Base-by-base conservation (phyloP, 208 protist genomes). In the Herpetomonas tarakana region DNA sequence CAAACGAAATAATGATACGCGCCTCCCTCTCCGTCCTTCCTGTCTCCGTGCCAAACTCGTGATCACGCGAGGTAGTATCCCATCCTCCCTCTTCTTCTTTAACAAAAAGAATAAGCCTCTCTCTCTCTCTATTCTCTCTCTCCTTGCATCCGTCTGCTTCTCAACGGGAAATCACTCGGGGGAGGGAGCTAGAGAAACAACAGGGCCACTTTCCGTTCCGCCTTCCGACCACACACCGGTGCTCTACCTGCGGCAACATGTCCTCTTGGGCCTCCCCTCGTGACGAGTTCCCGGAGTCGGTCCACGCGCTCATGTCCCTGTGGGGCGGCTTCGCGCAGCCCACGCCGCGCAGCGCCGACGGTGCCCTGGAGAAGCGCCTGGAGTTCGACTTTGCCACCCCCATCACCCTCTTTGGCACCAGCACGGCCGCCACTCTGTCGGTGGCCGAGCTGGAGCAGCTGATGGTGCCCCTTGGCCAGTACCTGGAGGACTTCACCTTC, bases 281-380 rank as follows among this genome's bases (percentile, higher is more conserved):
- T 45, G 80, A 85, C 52, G 76, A 74, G 56, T 81, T 83, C 53
- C 88, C 88, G 1, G 63, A 79, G 44, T 92, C 86, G 1, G 88
- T 95, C 21, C 88, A 91, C 60, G 81, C 65, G 39, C 56, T 95
- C 28, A 89, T 95, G 88, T 78, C 88, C 28, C 72, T 90, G 21
- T 95, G 88, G 86, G 85, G 88, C 38, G 88, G 85, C 29, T 95
- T 91, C 58, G 74, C 65, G 14, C 59, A 56, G 49, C 69, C 83
- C 11, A 78, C 74, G 3, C 54, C 53, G 38, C 65, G 66, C 62
- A 74, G 44, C 35, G 28, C 30, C 58, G 86, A 91, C 67, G 76
- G 78, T 52, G 78, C 81, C 0, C 67, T 89, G 22, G 85, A 95
- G 66, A 95, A 95, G 71, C 85, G 88, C 21, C 77, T 92, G 21